Conservation (phyloP, 2,329 filamentous ascomycete genomes). For the Fusarium compactum region DNA sequence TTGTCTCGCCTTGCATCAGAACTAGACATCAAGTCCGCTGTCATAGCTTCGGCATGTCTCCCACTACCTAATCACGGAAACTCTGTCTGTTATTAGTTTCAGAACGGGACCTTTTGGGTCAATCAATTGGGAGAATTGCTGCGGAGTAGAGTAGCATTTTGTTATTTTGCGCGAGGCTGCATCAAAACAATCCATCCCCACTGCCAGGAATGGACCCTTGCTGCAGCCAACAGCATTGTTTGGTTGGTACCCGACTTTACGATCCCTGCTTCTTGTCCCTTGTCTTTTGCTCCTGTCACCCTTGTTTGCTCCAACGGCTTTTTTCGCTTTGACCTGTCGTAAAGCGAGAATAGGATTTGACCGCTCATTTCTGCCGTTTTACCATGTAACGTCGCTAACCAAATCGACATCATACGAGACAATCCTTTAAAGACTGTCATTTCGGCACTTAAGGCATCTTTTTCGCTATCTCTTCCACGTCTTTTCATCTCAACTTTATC, state of each 20-base stretch:
- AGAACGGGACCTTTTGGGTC: not conserved
- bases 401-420: conserved; percentile 20
- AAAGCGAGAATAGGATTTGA: conserved; percentile 19
- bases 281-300: not conserved
- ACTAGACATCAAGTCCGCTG: not conserved
- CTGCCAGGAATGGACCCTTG: conserved; percentile 5
- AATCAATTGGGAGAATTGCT: not conserved
- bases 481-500: not conserved
- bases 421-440: conserved; percentile 14
- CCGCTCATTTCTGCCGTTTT: conserved; percentile 33
- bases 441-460: conserved; percentile 13
- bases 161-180: conserved; percentile 18
- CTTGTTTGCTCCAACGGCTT: conserved; percentile 15
- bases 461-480: not conserved
- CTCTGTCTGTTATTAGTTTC: not conserved
- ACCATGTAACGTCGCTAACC: conserved; percentile 30
- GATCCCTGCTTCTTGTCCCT: not conserved
- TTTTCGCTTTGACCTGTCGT: conserved; percentile 11
- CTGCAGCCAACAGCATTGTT: conserved; percentile 1
- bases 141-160: conserved; percentile 21
- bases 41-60: conserved; percentile 9
- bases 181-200: not conserved
- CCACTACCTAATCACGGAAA: not conserved
- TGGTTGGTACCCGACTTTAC: not conserved
- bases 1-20: conserved; percentile 20